These are phyloP conservation scores for Fusarium sp. DNA, from an alignment of 2,329 filamentous ascomycete genomes.

Conservation along the genomic window DNA sequence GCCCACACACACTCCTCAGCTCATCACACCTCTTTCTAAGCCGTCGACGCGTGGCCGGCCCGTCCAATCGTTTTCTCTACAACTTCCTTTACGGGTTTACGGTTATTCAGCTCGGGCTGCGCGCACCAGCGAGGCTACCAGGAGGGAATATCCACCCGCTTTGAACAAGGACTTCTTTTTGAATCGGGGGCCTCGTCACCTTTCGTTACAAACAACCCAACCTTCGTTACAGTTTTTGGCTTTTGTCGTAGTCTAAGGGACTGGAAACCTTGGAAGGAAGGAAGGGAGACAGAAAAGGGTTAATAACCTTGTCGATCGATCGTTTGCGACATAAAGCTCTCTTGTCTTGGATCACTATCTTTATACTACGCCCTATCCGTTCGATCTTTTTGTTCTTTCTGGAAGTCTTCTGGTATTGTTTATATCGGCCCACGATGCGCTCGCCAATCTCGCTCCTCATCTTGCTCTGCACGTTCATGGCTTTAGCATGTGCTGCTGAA, in stretches of 20 bases:
- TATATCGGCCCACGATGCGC: constrained; percentile 25
- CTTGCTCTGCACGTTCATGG: constrained; percentile 27
- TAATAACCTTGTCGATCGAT: constrained; percentile 10
- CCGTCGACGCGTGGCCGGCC: constrained; percentile 22
- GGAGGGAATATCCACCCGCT: background rate
- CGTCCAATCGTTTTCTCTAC: constrained; percentile 10
- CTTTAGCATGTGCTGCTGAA: constrained; percentile 16
- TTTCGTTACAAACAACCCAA: constrained; percentile 10
- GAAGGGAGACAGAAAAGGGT: background rate
- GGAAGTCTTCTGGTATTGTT: background rate
- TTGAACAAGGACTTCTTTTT: constrained; percentile 8
- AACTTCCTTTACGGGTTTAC: constrained; percentile 15
- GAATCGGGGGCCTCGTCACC: background rate
- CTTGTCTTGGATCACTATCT: constrained; percentile 8
- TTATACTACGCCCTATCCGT: constrained; percentile 8
- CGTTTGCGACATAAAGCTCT: constrained; percentile 15
- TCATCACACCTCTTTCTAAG: constrained; percentile 1
- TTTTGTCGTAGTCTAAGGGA: background rate
- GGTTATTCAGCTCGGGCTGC: constrained; percentile 14
- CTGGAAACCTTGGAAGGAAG: background rate
- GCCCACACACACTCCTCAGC: background rate
- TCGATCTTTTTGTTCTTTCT: background rate
- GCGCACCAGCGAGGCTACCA: constrained; percentile 14
- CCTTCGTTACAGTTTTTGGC: constrained; percentile 26
- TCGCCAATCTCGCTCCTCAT: constrained; percentile 20